Percentiles rank a stretch among this genome's conserved stretches.
These are phyloP conservation scores for Candida buenavistaensis DNA, from an alignment of 1,139 yeast genomes.

Conservation along the genomic window DNA sequence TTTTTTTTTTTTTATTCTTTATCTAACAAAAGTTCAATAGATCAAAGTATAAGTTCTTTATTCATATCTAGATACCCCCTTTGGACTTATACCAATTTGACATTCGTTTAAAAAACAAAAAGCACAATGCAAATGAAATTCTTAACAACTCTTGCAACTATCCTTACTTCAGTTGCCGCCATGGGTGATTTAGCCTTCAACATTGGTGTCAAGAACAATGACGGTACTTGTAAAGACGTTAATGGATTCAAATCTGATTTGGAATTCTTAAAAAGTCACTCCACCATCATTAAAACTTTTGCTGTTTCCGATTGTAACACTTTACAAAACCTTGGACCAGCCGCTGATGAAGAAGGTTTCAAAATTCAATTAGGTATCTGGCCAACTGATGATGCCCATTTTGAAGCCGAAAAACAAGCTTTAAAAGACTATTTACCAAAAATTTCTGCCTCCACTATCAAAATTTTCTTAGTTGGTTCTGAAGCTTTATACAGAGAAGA, in stretches of 20 bases:
- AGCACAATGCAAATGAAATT: conserved; percentile 38
- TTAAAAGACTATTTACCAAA: conserved; percentile 66
- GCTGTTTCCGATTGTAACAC: conserved; percentile 90
- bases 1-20: too few relatives aligned
- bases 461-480: conserved; percentile 82
- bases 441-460: conserved; percentile 65
- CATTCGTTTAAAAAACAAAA: background rate
- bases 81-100: too few relatives aligned
- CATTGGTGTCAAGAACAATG: conserved; percentile 72
- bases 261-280: conserved; percentile 51
- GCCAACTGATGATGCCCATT: conserved; percentile 84
- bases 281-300: conserved; percentile 72
- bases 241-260: conserved; percentile 69
- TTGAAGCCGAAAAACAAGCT: conserved; percentile 67
- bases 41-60: too few relatives aligned
- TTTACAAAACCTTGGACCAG: conserved; percentile 79
- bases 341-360: conserved; percentile 75
- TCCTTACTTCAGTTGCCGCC: conserved; percentile 38
- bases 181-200: conserved; percentile 67
- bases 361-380: conserved; percentile 78
- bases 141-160: conserved; percentile 39
- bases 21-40: too few relatives aligned
- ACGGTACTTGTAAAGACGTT: conserved; percentile 71
- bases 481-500: conserved; percentile 90
- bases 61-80: too few relatives aligned